phyloP scores from a whole-genome alignment of 768 basidiomycete species.

The Hebeloma cylindrosporum region DNA sequence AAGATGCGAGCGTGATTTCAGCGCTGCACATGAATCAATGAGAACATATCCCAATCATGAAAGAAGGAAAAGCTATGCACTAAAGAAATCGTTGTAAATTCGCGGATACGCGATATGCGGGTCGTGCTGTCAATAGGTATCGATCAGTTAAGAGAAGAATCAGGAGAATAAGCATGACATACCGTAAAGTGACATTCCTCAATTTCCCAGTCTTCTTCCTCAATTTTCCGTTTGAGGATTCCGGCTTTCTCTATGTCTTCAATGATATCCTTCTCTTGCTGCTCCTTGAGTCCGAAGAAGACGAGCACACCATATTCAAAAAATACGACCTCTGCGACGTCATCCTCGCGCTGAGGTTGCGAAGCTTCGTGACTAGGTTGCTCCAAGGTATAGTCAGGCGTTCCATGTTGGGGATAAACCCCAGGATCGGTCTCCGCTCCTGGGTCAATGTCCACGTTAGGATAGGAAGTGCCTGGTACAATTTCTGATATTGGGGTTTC shows the following conservation, averaged over 20 bases:
- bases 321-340: conserved; percentile 73
- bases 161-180: conserved; percentile 25
- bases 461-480: not conserved
- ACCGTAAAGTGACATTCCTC: conserved; percentile 92
- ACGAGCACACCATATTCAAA: conserved; percentile 90
- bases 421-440: conserved; percentile 33
- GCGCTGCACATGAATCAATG: conserved; percentile 47
- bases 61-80: conserved; percentile 44
- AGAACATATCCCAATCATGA: too few species aligned
- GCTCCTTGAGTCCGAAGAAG: conserved; percentile 84
- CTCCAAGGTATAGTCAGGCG: conserved; percentile 1
- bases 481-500: conserved; percentile 18
- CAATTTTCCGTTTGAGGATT: conserved; percentile 58
- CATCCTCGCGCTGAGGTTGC: conserved; percentile 35
- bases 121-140: conserved; percentile 55
- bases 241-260: conserved; percentile 81
- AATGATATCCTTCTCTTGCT: conserved; percentile 77
- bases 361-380: conserved; percentile 15
- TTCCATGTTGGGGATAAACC: conserved; percentile 19
- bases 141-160: too few species aligned
- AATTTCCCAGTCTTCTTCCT: conserved; percentile 81
- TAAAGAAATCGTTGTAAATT: conserved; percentile 96
- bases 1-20: conserved; percentile 88
- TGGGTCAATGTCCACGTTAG: conserved; percentile 17
- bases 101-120: conserved; percentile 80